Evolutionary conservation across 257 asterid genomes (phyloP), one percentile per base, ranked within the genome.

Genomic region (Nicotiana obtusifolia): DNA sequence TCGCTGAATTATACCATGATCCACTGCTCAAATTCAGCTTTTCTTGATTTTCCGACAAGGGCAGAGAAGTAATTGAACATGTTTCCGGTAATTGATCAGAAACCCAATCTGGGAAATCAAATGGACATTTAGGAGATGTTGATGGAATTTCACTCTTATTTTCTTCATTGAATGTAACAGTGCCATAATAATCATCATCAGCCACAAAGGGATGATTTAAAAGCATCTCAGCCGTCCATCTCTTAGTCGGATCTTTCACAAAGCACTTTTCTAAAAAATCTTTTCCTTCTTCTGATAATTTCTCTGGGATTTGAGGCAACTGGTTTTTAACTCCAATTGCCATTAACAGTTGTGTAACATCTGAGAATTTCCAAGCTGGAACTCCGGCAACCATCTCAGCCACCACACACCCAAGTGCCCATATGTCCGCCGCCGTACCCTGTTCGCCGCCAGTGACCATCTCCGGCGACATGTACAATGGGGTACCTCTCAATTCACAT

Each of bases 171-270:
- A 47, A 83, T 62, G 83, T 30, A 76, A 69, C 83, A 73, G 66
- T 61, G 7, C 53, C 84, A 13, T 41, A 8, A 41, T 37, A 73
- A 6, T 10, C 84, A 49, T 79, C 60, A 81, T 28, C 85, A 3
- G 77, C 44, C 54, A 95, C 84, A 19, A 95, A 95, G 17, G 97
- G 96, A 77, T 95, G 99, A 53, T 87, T 57, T 28, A 92, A 53
- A 37, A 95, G 98, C 99, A 93, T 92, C 94, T 89, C 94, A 59
- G 97, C 99, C 89, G 99, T 95, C 99, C 97, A 95, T 89, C 99
- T 88, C 52, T 61, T 24, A 2, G 68, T 82, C 0, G 97, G 95
- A 81, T 91, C 93, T 84, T 89, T 93, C 0, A 87, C 84, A 2
- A 95, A 95, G 82, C 98, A 93, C 41, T 84, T 88, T 0, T 54